Evolutionary conservation across 2,329 filamentous ascomycete species (phyloP), one percentile per base, ranked within the genome.

Genomic region (Penicillium rolfsii): DNA sequence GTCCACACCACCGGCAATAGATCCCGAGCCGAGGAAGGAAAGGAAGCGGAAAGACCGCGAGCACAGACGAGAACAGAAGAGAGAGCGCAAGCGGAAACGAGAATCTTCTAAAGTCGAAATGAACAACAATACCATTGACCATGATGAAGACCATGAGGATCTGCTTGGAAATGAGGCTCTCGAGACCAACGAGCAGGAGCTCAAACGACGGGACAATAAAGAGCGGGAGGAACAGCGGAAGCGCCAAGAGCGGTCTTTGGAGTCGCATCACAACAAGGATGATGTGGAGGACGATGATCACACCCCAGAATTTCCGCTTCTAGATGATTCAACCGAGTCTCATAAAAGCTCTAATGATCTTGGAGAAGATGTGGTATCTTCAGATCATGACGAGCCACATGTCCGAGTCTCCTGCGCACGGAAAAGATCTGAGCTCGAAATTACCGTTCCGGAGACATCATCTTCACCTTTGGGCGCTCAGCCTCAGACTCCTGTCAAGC

Each of bases 11-110:
- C n/a, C 11, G 19, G 6, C 14, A 16, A 56, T 56, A n/a, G 24
- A 35, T 8, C 19, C 45, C 4, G 55, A 28, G 4, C 36, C 52
- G 2, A 54, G 36, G 38, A 57, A 60, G 12, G 54, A 50, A 33
- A 59, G 19, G 22, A 61, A 59, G 19, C 41, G 43, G n/a, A 65
- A 57, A 24, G 63, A 43, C 22, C 43, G 49, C 22, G 30, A 57
- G 24, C 58, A 53, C 22, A 53, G 28, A 40, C 50, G 19, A 26
- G 50, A 53, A 40, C 30, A 53, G 50, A 53, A 53, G 26, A n/a
- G 38, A 56, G 50, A 41, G 52, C 19, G 36, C 5, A 49, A 35
- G 45, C 54, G 22, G 22, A 57, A 50, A 19, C 24, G 33, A n/a
- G 26, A 57, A 49, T 57, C 40, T n/a, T 49, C n/a, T 14, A 57